Conservation (phyloP, 192 early-diverging fungal genomes). For the Linnemannia elongata region DNA sequence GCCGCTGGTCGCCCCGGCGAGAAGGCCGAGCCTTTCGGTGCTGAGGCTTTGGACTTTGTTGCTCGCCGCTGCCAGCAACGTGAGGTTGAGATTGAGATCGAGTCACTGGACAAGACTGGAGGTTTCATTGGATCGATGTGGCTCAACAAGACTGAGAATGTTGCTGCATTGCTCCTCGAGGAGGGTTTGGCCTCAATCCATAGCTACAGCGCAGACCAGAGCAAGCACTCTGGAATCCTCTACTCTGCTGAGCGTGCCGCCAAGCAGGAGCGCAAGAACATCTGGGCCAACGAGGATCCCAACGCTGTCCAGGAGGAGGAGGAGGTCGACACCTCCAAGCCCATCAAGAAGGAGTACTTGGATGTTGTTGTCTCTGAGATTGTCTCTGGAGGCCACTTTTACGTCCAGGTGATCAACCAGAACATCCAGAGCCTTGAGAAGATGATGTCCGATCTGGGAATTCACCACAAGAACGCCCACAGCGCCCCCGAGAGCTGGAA, state of each 20-base stretch:
- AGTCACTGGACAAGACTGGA: constrained; percentile 91
- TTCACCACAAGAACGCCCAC: constrained; percentile 64
- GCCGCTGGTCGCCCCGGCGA: constrained; percentile 76
- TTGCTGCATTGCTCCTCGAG: constrained; percentile 81
- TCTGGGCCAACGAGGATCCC: constrained; percentile 58
- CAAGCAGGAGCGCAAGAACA: constrained; percentile 72
- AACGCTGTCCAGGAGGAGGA: constrained; percentile 65
- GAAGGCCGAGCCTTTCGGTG: constrained; percentile 88
- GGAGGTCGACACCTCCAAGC: constrained; percentile 55
- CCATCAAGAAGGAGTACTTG: constrained; percentile 78
- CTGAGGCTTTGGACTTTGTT: constrained; percentile 83
- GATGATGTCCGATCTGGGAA: constrained; percentile 86
- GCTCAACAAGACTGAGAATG: constrained; percentile 73
- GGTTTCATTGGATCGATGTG: constrained; percentile 94
- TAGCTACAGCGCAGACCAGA: constrained; percentile 89
- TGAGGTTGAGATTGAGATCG: constrained; percentile 93
- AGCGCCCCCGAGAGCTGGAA: constrained; percentile 57
- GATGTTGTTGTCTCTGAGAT: constrained; percentile 82
- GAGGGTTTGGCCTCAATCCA: constrained; percentile 89
- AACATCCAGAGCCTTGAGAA: constrained; percentile 79
- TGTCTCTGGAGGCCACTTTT: constrained; percentile 69
- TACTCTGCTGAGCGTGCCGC: constrained; percentile 86
- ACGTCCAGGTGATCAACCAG: constrained; percentile 72
- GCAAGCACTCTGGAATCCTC: constrained; percentile 74
- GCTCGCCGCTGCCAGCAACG: constrained; percentile 82